Evolutionary conservation across 169 alveolate species (phyloP).

Genomic region (Neospora caninum): DNA sequence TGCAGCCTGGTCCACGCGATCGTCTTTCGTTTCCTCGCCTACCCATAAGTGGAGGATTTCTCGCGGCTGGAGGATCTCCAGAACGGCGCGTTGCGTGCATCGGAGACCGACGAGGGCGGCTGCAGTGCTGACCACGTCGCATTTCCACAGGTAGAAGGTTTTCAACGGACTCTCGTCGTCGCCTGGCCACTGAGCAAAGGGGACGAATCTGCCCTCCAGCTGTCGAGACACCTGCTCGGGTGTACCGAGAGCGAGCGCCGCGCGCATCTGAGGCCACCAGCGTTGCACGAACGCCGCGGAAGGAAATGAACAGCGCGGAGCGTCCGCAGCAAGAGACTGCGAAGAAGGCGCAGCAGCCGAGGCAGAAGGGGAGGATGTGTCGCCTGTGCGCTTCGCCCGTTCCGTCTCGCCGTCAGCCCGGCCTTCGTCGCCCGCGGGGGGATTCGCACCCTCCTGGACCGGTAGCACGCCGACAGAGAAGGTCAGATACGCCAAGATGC

Average conservation of each 20-base stretch:
- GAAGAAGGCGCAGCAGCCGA: not conserved
- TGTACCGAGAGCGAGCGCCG: not conserved
- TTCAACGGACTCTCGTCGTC: not conserved
- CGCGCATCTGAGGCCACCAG: not conserved
- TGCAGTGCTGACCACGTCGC: slow-evolving; percentile 14
- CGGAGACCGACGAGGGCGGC: slow-evolving; percentile 30
- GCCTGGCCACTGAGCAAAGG: not conserved
- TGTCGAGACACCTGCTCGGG: not conserved
- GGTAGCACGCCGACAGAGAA: not conserved
- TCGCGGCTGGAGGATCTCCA: not conserved
- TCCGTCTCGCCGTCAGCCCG: not conserved
- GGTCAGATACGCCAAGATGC: not conserved
- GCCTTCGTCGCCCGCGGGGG: not conserved
- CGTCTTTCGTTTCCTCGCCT: not conserved
- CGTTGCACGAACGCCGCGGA: not conserved
- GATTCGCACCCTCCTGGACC: not conserved
- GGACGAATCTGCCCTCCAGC: not conserved
- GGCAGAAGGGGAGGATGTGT: not conserved
- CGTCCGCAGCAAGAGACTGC: not conserved
- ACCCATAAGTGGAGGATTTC: not conserved
- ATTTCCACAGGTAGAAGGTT: slow-evolving; percentile 1
- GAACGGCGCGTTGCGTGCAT: slow-evolving; percentile 1
- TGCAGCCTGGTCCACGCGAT: not conserved
- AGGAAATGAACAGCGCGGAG: not conserved
- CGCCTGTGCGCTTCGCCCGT: not conserved